These are phyloP conservation scores for Penicillium steckii DNA, from an alignment of 495 filamentous ascomycete species.

Conservation along the genomic window DNA sequence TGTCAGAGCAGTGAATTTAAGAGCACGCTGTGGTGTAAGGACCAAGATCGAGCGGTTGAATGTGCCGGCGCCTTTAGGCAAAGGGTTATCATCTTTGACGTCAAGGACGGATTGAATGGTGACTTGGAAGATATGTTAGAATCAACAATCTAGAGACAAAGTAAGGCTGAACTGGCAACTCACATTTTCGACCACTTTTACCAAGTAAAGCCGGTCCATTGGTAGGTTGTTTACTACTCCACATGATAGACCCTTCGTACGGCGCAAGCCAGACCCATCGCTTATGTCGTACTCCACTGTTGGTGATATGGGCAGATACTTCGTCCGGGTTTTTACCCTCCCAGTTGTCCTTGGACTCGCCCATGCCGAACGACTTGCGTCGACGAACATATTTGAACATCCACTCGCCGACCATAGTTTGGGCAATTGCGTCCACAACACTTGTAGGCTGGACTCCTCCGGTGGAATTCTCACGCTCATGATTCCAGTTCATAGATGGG, in stretches of 20 bases:
- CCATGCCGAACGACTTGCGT: conserved; percentile 80
- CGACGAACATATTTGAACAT: conserved; percentile 98
- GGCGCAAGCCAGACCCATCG: conserved; percentile 98
- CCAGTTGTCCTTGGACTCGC: conserved; percentile 64
- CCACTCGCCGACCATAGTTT: conserved; percentile 99
- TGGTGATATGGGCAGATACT: conserved; percentile 53
- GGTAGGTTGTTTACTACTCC: conserved; percentile 96
- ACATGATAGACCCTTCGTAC: conserved; percentile 93
- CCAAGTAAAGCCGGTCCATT: conserved; percentile 85
- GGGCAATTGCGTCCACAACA: conserved; percentile 96
- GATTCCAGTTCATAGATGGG: conserved; percentile 23
- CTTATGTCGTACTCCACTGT: conserved; percentile 74
- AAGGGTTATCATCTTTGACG: conserved; percentile 89
- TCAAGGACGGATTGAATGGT: conserved; percentile 94
- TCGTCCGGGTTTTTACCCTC: conserved; percentile 51
- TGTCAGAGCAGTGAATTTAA: conserved; percentile 88
- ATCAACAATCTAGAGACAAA: neutral
- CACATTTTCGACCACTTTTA: conserved; percentile 94
- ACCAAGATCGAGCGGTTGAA: conserved; percentile 97
- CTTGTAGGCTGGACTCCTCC: conserved; percentile 67
- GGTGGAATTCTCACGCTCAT: conserved; percentile 50
- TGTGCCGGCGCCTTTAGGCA: conserved; percentile 67
- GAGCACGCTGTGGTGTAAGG: conserved; percentile 84
- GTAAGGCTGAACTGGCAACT: conserved; percentile 35
- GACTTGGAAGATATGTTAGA: conserved; percentile 51